Conservation (phyloP, 257 asterid species). For the Plantago ovata region DNA sequence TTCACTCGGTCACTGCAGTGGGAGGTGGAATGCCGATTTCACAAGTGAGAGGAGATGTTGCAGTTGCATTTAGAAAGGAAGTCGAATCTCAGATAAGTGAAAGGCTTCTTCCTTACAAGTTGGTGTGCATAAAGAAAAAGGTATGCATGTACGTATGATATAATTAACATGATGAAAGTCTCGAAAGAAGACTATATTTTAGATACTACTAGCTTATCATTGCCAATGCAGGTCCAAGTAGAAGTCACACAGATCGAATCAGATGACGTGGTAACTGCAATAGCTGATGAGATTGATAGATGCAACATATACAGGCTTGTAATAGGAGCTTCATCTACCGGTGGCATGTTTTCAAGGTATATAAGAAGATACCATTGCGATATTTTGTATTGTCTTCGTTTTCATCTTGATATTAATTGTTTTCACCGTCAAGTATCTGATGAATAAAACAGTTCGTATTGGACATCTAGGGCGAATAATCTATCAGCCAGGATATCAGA, state of each 20-base stretch:
- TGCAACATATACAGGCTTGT: slow-evolving; percentile 39
- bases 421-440: not conserved
- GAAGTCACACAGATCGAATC: slow-evolving; percentile 47
- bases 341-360: slow-evolving; percentile 53
- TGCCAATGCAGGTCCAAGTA: slow-evolving; percentile 38
- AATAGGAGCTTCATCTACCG: slow-evolving; percentile 50
- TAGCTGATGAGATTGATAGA: slow-evolving; percentile 32
- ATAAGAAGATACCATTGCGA: no score
- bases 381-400: not conserved
- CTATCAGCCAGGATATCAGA: slow-evolving; percentile 44
- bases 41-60: slow-evolving; percentile 26
- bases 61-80: slow-evolving; percentile 29
- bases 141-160: slow-evolving; percentile 1
- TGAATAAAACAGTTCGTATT: slow-evolving; percentile 16
- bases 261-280: slow-evolving; percentile 33
- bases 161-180: no score
- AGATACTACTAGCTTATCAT: no score
- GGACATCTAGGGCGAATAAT: slow-evolving; percentile 32
- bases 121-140: slow-evolving; percentile 18
- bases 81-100: slow-evolving; percentile 20
- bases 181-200: not conserved
- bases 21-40: slow-evolving; percentile 26
- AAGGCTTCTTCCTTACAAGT: slow-evolving; percentile 25
- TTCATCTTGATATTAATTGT: not conserved
- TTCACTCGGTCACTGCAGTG: slow-evolving; percentile 6